Evolutionary conservation across 2,329 filamentous ascomycete genomes (phyloP).

Genomic region (Tolypocladium guangdongense): DNA sequence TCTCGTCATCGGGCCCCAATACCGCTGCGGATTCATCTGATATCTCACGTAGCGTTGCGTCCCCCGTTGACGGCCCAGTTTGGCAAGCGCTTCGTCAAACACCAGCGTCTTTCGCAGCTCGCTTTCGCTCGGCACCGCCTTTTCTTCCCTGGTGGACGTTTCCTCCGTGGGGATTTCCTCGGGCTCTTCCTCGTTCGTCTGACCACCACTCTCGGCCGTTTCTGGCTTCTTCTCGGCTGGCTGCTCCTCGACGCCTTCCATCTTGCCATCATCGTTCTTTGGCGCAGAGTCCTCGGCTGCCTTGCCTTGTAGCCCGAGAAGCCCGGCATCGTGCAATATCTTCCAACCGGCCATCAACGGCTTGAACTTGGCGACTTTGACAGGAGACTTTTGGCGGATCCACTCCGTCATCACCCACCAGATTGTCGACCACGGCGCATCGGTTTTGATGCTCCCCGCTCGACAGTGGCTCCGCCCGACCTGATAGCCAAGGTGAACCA

Average conservation of each 20-base stretch:
- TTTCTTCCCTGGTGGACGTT: conserved; percentile 11
- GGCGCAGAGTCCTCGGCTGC: conserved; percentile 18
- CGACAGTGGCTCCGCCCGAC: conserved; percentile 83
- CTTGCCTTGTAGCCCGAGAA: conserved; percentile 20
- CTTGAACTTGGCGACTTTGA: conserved; percentile 62
- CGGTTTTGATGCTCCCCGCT: conserved; percentile 81
- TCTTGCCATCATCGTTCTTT: conserved; percentile 7
- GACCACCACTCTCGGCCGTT: not conserved
- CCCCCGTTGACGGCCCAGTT: conserved; percentile 58
- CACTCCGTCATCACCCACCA: conserved; percentile 94
- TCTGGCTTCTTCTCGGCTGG: conserved; percentile 4
- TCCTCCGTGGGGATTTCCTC: conserved; percentile 7
- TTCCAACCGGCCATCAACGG: conserved; percentile 59
- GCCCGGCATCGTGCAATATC: conserved; percentile 41
- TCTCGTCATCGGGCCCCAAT: conserved; percentile 79
- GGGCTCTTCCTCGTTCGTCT: conserved; percentile 9
- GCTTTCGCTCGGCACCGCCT: conserved; percentile 11
- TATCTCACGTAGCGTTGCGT: conserved; percentile 69
- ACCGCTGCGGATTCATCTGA: conserved; percentile 78
- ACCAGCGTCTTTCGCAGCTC: conserved; percentile 46
- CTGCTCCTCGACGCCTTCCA: conserved; percentile 7
- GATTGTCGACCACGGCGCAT: conserved; percentile 80
- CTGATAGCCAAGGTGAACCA: conserved; percentile 69
- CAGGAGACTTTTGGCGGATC: conserved; percentile 67
- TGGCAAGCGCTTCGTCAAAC: conserved; percentile 72